Conservation (phyloP, 108 stramenopile species). For the Pseudonitzschia multistriata region DNA sequence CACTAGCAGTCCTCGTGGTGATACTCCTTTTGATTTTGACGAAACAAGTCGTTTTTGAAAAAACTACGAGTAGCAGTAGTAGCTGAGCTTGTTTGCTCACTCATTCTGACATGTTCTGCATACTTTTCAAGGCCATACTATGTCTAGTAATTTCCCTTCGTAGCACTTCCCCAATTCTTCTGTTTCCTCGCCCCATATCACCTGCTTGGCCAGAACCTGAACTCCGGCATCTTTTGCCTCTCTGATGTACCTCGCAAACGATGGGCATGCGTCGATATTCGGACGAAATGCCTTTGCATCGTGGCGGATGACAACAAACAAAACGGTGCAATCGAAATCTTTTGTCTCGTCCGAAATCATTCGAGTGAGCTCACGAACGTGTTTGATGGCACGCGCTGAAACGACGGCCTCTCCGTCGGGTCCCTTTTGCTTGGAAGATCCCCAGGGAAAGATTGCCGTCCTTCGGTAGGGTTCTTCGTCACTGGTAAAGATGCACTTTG, state of each 20-base stretch:
- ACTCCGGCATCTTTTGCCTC: constrained; percentile 47
- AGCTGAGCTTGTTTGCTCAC: neutral
- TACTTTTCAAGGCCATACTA: constrained; percentile 30
- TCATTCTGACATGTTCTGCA: too few relatives aligned
- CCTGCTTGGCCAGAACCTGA: constrained; percentile 46
- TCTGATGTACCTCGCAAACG: constrained; percentile 51
- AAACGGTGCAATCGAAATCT: constrained; percentile 34
- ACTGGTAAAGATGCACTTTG: constrained; percentile 40
- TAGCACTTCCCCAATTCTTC: constrained; percentile 36
- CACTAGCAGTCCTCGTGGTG: too few relatives aligned
- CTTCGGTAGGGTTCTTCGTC: constrained; percentile 37
- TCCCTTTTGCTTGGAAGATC: constrained; percentile 51
- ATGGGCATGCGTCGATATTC: constrained; percentile 54
- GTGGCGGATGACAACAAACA: constrained; percentile 55
- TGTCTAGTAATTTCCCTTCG: constrained; percentile 34
- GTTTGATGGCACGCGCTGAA: constrained; percentile 62
- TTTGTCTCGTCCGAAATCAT: constrained; percentile 21
- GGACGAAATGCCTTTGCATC: constrained; percentile 53
- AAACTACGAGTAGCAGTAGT: too few relatives aligned
- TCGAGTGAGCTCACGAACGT: constrained; percentile 51
- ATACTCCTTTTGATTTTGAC: too few relatives aligned
- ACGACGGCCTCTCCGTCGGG: constrained; percentile 64
- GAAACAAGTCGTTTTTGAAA: too few relatives aligned
- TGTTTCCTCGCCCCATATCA: constrained; percentile 41
- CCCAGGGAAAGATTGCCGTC: constrained; percentile 66